These are phyloP conservation scores for Ganoderma boninense DNA, from an alignment of 1,284 basidiomycete species.

Conservation along the genomic window DNA sequence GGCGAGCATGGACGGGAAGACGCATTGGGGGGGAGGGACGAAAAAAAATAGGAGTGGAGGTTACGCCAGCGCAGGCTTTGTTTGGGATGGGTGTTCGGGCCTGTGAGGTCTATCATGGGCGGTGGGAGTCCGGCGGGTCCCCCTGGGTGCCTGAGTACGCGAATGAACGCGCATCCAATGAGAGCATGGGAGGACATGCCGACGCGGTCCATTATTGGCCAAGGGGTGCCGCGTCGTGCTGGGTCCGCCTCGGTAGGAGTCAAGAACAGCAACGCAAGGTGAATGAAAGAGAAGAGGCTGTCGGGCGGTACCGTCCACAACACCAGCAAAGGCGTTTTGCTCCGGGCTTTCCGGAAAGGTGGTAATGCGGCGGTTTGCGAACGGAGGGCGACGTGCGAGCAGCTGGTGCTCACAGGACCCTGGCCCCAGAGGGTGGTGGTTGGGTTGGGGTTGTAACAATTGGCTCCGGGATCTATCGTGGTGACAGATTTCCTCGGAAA, in stretches of 20 bases:
- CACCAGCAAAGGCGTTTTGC: constrained; percentile 25
- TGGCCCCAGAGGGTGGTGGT: neutral
- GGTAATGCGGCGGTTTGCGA: constrained; percentile 23
- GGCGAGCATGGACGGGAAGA: neutral
- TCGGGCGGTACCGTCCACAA: constrained; percentile 27
- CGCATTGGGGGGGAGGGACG: constrained; percentile 5
- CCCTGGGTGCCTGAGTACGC: constrained; percentile 26
- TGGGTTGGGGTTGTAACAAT: constrained; percentile 10
- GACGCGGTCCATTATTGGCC: constrained; percentile 20
- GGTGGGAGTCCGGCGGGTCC: constrained; percentile 25
- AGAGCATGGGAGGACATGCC: constrained; percentile 27
- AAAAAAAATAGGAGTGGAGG: constrained; percentile 13
- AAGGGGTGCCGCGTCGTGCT: constrained; percentile 15
- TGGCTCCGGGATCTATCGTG: constrained; percentile 18
- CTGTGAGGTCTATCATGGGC: constrained; percentile 21
- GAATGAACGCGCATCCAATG: constrained; percentile 14
- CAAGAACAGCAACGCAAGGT: constrained; percentile 20
- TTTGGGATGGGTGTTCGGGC: constrained; percentile 3
- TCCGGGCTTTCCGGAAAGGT: constrained; percentile 23
- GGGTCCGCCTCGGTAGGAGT: constrained; percentile 20
- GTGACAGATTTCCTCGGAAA: constrained; percentile 10
- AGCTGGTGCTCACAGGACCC: constrained; percentile 3
- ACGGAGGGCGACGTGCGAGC: constrained; percentile 26
- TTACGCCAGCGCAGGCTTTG: constrained; percentile 4
- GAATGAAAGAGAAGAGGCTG: constrained; percentile 13